These are phyloP conservation scores for Boletales sp. DNA, from an alignment of 768 basidiomycete genomes.

Conservation along the genomic window DNA sequence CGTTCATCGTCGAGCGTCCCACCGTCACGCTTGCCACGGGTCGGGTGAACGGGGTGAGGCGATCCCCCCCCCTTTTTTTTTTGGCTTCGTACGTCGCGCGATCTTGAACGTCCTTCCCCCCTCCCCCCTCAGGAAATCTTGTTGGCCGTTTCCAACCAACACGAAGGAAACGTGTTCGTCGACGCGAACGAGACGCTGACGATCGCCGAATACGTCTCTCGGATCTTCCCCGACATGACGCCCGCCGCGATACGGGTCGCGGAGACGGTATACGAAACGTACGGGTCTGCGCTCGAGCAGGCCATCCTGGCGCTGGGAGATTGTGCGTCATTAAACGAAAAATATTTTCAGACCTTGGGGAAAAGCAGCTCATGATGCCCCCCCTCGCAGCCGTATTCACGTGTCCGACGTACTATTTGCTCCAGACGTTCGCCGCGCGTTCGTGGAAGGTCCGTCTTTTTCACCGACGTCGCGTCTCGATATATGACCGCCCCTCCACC, in stretches of 20 bases:
- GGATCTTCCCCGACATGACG: conserved; percentile 40
- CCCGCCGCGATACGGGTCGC: conserved; percentile 22
- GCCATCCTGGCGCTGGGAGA: conserved; percentile 38
- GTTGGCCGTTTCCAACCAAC: conserved; percentile 24
- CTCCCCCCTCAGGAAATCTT: too few species aligned
- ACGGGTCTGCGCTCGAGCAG: conserved; percentile 33
- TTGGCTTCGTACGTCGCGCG: too few species aligned
- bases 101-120: too few species aligned
- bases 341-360: too few species aligned
- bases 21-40: conserved; percentile 34
- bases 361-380: too few species aligned
- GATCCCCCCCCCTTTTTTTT: background rate
- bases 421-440: conserved; percentile 26
- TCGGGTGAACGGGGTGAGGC: conserved; percentile 42
- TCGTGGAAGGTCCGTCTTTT: conserved; percentile 31
- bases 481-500: too few species aligned
- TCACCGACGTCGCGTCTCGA: conserved; percentile 15
- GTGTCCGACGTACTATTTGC: conserved; percentile 33
- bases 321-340: conserved; percentile 29
- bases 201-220: conserved; percentile 19
- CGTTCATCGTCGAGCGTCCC: conserved; percentile 42
- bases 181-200: conserved; percentile 18
- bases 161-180: conserved; percentile 32
- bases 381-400: conserved; percentile 29
- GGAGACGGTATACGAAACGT: conserved; percentile 26